Conservation (phyloP, 2,329 filamentous ascomycete species). For the Sporothrix dimorphospora region DNA sequence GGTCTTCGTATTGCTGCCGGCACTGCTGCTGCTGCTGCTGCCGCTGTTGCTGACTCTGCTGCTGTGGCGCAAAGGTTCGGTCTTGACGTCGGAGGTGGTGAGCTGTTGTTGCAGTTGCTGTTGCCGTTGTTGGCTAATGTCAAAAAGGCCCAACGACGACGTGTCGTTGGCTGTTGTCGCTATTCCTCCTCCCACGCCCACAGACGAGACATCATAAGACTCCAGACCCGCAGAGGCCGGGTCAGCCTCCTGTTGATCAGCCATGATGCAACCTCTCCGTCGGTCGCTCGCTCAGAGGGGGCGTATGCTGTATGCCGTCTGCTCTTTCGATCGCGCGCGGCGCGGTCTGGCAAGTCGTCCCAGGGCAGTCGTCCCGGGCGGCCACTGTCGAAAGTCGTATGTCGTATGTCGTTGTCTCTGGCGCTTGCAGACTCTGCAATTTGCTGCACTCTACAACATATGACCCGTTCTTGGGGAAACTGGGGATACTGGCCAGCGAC, state of each 20-base stretch:
- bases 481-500: no score
- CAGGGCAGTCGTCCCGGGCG: no score
- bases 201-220: conserved; percentile 31
- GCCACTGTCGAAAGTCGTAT: neutral
- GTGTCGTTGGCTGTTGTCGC: conserved; percentile 19
- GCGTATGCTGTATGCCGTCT: neutral
- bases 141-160: conserved; percentile 20
- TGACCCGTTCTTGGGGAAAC: no score
- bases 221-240: conserved; percentile 33
- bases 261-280: conserved; percentile 29
- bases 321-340: conserved; percentile 22
- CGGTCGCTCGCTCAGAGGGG: neutral
- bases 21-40: conserved; percentile 22
- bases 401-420: neutral
- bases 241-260: conserved; percentile 31
- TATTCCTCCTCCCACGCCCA: neutral
- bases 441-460: no score
- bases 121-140: conserved; percentile 26
- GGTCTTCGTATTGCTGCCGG: neutral
- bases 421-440: no score
- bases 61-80: neutral
- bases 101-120: neutral
- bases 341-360: conserved; percentile 5
- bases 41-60: conserved; percentile 23
- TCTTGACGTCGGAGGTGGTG: conserved; percentile 22